Evolutionary conservation across 371 early-diverging fungal genomes (phyloP).

Genomic region (Chytridiales sp.): DNA sequence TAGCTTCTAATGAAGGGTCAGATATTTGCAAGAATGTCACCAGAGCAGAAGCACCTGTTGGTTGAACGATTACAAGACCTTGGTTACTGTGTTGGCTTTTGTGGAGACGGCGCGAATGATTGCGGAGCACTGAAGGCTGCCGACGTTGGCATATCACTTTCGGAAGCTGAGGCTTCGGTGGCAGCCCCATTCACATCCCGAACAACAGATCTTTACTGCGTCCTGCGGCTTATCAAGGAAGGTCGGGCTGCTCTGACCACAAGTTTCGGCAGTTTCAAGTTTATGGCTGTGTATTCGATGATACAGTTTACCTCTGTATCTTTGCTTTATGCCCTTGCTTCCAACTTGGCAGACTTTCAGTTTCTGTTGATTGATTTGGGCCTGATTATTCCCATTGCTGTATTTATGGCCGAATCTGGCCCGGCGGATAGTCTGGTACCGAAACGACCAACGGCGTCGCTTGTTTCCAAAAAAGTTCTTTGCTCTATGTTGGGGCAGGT

Average conservation of each 20-base stretch:
- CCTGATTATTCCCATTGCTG: constrained; percentile 87
- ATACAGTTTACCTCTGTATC: constrained; percentile 89
- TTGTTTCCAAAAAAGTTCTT: constrained; percentile 87
- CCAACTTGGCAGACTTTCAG: constrained; percentile 89
- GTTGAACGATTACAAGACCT: constrained; percentile 85
- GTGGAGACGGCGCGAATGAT: constrained; percentile 99
- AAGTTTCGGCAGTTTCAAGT: constrained; percentile 97
- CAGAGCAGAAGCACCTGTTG: constrained; percentile 96
- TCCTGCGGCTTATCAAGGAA: constrained; percentile 89
- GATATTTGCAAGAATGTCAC: constrained; percentile 98
- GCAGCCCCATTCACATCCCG: constrained; percentile 97
- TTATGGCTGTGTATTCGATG: constrained; percentile 71
- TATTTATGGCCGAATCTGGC: constrained; percentile 86
- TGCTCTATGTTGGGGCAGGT: constrained; percentile 89
- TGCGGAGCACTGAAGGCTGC: constrained; percentile 98
- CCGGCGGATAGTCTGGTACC: constrained; percentile 69
- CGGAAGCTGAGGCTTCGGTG: constrained; percentile 96
- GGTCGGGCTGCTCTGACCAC: constrained; percentile 98
- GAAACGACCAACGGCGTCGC: constrained; percentile 89
- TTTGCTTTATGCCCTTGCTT: constrained; percentile 79
- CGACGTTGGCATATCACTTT: constrained; percentile 96
- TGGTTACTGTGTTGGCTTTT: constrained; percentile 92
- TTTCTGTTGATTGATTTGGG: constrained; percentile 89
- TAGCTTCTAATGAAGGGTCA: constrained; percentile 86
- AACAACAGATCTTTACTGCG: constrained; percentile 86